Evolutionary conservation across 768 basidiomycete species (phyloP).

Genomic region (Tricholoma saponaceum): DNA sequence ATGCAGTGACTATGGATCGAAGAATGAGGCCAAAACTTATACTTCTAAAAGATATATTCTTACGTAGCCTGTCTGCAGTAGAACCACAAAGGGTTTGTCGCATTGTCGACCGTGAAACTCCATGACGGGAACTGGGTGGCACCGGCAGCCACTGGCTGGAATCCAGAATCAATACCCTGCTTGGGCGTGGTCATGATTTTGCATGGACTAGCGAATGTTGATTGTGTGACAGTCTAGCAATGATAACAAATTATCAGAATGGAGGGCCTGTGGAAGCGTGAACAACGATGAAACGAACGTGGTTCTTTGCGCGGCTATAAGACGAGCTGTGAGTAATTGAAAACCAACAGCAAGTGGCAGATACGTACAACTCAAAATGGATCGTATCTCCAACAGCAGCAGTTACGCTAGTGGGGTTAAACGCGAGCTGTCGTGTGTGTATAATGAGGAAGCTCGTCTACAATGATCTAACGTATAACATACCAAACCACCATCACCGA

Average conservation of each 20-base stretch:
- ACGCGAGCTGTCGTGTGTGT: slow-evolving; percentile 31
- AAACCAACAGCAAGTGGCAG: too few relatives aligned
- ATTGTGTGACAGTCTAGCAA: slow-evolving; percentile 53
- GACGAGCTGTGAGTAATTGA: not conserved
- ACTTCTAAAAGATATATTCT: slow-evolving; percentile 1
- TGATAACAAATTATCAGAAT: not conserved
- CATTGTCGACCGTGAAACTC: slow-evolving; percentile 43
- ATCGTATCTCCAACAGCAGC: slow-evolving; percentile 44
- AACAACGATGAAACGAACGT: slow-evolving; percentile 18
- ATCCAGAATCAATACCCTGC: slow-evolving; percentile 49
- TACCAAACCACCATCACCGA: slow-evolving; percentile 37
- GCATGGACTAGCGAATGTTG: slow-evolving; percentile 55
- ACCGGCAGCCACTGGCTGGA: slow-evolving; percentile 32
- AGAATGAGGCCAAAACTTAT: not conserved
- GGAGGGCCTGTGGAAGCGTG: too few relatives aligned
- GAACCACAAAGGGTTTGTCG: slow-evolving; percentile 55
- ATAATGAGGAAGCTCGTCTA: not conserved
- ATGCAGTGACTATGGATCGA: slow-evolving; percentile 38
- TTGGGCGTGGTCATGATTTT: slow-evolving; percentile 27
- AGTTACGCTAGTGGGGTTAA: slow-evolving; percentile 34
- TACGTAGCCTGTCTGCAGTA: slow-evolving; percentile 46
- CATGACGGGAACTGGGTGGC: slow-evolving; percentile 35
- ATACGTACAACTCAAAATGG: slow-evolving; percentile 48
- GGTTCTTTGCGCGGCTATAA: slow-evolving; percentile 39
- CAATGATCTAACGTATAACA: not conserved